Conservation (phyloP, 495 filamentous ascomycete species). For the Lepidopterella palustris region DNA sequence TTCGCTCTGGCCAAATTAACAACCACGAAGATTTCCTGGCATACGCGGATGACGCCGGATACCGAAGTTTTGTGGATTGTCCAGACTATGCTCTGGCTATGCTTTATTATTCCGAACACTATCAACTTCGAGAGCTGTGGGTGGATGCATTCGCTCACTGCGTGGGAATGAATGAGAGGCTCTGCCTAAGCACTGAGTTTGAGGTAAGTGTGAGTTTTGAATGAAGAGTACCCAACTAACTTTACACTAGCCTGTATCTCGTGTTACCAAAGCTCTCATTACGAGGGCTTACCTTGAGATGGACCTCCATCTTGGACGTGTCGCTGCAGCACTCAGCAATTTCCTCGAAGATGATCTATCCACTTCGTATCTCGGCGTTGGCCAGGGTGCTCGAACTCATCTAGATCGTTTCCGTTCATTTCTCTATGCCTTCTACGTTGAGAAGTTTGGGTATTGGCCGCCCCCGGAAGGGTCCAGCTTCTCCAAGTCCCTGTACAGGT, state of each 20-base stretch:
- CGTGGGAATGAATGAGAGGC: constrained; percentile 55
- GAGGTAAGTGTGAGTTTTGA: constrained; percentile 39
- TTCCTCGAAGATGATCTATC: constrained; percentile 59
- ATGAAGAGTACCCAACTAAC: background rate
- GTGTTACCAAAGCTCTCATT: constrained; percentile 52
- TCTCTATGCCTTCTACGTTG: constrained; percentile 52
- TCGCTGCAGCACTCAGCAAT: constrained; percentile 43
- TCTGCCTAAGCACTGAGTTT: constrained; percentile 48
- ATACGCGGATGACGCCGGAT: constrained; percentile 56
- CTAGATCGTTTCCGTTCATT: constrained; percentile 59
- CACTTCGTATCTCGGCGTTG: constrained; percentile 48
- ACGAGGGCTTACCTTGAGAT: constrained; percentile 55
- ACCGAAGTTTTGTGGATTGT: constrained; percentile 52
- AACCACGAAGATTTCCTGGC: constrained; percentile 48
- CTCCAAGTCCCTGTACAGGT: constrained; percentile 45
- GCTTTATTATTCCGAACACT: constrained; percentile 56
- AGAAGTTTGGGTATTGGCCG: constrained; percentile 59
- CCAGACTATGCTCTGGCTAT: constrained; percentile 54
- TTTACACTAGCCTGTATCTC: constrained; percentile 44
- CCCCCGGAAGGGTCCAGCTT: constrained; percentile 44
- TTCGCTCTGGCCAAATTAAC: constrained; percentile 41
- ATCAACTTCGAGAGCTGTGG: constrained; percentile 50
- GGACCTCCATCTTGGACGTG: constrained; percentile 49
- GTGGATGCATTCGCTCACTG: constrained; percentile 61
- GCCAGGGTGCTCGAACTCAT: constrained; percentile 48